Evolutionary conservation across 2,329 filamentous ascomycete genomes (phyloP).

Genomic region (Fusarium incarnatum): DNA sequence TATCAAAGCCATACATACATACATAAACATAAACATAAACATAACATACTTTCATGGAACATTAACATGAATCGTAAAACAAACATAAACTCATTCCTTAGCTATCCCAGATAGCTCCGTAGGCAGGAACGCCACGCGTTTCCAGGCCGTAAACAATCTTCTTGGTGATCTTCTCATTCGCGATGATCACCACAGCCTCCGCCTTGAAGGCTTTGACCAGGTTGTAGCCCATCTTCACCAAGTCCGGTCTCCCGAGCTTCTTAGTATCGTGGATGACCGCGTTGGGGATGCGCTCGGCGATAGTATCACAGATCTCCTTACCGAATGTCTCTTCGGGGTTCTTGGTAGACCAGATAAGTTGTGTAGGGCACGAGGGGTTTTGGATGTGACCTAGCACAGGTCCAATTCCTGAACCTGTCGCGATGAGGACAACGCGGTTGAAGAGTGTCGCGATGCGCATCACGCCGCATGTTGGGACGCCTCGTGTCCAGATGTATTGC

Average conservation of each 20-base stretch:
- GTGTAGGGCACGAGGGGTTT: slow-evolving; percentile 60
- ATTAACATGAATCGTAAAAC: not conserved
- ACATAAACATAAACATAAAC: not conserved
- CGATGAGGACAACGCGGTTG: slow-evolving; percentile 73
- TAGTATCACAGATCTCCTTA: slow-evolving; percentile 63
- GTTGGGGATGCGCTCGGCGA: slow-evolving; percentile 67
- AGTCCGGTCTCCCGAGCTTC: slow-evolving; percentile 68
- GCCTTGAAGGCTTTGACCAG: slow-evolving; percentile 66
- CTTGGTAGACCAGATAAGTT: slow-evolving; percentile 77
- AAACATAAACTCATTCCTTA: slow-evolving; percentile 31
- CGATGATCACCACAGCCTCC: slow-evolving; percentile 80
- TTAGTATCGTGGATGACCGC: slow-evolving; percentile 77
- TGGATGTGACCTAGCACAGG: slow-evolving; percentile 72
- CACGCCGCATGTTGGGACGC: slow-evolving; percentile 74
- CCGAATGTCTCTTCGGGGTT: slow-evolving; percentile 73
- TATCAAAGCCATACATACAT: not conserved
- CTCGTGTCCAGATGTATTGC: slow-evolving; percentile 73
- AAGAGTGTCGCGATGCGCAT: slow-evolving; percentile 75
- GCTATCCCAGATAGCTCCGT: slow-evolving; percentile 78
- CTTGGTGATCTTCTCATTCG: slow-evolving; percentile 74
- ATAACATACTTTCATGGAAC: too few relatives aligned
- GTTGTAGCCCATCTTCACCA: slow-evolving; percentile 63
- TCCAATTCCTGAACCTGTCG: slow-evolving; percentile 79
- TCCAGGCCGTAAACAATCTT: slow-evolving; percentile 77
- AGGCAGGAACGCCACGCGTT: slow-evolving; percentile 72